phyloP scores from a whole-genome alignment of 208 protist species.

The Leishmania guyanensis region DNA sequence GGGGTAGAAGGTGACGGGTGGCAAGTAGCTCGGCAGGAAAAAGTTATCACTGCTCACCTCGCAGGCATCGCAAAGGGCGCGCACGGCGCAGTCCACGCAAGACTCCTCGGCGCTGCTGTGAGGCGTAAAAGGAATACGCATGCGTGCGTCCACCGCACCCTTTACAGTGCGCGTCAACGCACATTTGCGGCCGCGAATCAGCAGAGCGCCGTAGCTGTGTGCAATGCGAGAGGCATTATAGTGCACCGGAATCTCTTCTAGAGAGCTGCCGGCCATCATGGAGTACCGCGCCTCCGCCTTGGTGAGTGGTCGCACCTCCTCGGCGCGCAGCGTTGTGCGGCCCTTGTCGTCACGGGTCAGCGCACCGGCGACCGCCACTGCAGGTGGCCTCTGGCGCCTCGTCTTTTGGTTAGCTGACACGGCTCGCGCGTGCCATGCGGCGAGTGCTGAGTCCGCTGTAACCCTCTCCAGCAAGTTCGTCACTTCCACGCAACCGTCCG shows the following conservation, averaged over 20 bases:
- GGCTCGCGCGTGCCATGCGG: conserved; percentile 7
- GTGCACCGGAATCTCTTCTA: conserved; percentile 46
- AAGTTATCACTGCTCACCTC: conserved; percentile 89
- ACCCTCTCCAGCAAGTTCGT: conserved; percentile 40
- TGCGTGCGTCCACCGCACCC: neutral
- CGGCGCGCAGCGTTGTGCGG: conserved; percentile 44
- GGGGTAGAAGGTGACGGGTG: conserved; percentile 68
- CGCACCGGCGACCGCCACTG: conserved; percentile 36
- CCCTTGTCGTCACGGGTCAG: conserved; percentile 50
- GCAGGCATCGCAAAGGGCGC: conserved; percentile 72
- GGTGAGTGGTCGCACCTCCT: conserved; percentile 54
- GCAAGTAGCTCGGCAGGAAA: conserved; percentile 66
- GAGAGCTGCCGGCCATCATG: conserved; percentile 51
- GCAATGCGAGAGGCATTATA: conserved; percentile 68
- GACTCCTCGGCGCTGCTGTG: conserved; percentile 44
- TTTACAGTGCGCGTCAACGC: conserved; percentile 53
- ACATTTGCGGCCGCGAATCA: conserved; percentile 86
- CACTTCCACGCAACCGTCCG: conserved; percentile 67
- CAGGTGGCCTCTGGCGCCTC: conserved; percentile 23
- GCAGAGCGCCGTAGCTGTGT: conserved; percentile 67
- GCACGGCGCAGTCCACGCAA: conserved; percentile 65
- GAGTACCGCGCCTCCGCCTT: conserved; percentile 56
- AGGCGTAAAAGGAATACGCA: conserved; percentile 49
- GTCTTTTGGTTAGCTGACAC: neutral
- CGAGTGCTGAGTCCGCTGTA: conserved; percentile 22